Percentiles rank a stretch among this genome's conserved stretches.
Conservation (phyloP, 169 alveolate genomes). For the Plasmodium cynomolgi region DNA sequence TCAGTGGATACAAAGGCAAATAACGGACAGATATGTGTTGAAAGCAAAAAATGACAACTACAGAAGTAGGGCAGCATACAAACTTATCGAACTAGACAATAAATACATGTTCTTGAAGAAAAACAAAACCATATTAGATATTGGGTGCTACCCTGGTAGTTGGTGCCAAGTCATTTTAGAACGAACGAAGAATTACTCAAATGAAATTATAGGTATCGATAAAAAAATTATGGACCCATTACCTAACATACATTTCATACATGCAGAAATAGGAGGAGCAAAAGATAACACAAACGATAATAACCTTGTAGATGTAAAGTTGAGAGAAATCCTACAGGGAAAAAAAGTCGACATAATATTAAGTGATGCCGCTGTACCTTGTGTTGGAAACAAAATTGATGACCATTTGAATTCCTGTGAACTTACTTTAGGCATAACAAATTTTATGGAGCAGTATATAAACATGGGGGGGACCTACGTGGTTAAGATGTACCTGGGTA, state of each 20-base stretch:
- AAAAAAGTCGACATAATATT: slow-evolving; percentile 82
- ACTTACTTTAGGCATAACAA: slow-evolving; percentile 82
- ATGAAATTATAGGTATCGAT: slow-evolving; percentile 75
- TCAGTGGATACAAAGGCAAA: slow-evolving; percentile 85
- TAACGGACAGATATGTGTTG: slow-evolving; percentile 81
- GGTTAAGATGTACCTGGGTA: slow-evolving; percentile 85
- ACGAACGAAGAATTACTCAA: slow-evolving; percentile 79
- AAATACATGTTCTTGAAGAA: slow-evolving; percentile 80
- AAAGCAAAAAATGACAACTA: slow-evolving; percentile 85
- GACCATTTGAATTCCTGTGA: slow-evolving; percentile 86
- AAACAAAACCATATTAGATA: slow-evolving; percentile 82
- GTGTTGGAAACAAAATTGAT: slow-evolving; percentile 84
- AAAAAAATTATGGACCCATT: slow-evolving; percentile 74
- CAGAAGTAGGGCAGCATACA: slow-evolving; percentile 87
- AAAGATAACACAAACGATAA: not conserved
- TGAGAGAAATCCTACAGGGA: slow-evolving; percentile 72
- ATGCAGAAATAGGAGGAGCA: slow-evolving; percentile 85
- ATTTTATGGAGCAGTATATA: slow-evolving; percentile 83
- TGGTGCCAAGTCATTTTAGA: slow-evolving; percentile 86
- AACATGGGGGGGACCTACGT: slow-evolving; percentile 85
- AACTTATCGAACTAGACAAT: slow-evolving; percentile 84
- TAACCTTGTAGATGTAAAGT: slow-evolving; percentile 65
- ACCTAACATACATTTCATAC: slow-evolving; percentile 80
- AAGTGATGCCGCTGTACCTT: slow-evolving; percentile 84
- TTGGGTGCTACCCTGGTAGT: slow-evolving; percentile 87